A percentile compares a stretch with the other conserved stretches of the same genome.
These are phyloP conservation scores for Fusarium chuoi DNA, from an alignment of 2,329 filamentous ascomycete genomes.

Conservation along the genomic window DNA sequence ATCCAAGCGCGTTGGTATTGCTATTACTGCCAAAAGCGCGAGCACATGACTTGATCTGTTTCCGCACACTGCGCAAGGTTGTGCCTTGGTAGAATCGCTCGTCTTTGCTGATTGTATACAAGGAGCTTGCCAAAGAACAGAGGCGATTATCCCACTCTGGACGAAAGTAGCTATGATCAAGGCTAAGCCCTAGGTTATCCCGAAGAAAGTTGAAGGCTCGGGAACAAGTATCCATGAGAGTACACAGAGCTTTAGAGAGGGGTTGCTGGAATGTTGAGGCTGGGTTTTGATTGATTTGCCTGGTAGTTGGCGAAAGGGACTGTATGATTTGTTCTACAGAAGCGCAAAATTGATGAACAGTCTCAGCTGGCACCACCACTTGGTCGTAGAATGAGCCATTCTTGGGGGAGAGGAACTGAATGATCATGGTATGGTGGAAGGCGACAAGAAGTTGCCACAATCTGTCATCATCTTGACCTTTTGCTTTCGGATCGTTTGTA, in stretches of 20 bases:
- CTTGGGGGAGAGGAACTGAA: constrained; percentile 49
- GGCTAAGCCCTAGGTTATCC: constrained; percentile 23
- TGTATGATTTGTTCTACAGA: constrained; percentile 45
- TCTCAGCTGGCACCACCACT: constrained; percentile 36
- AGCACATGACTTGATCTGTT: constrained; percentile 45
- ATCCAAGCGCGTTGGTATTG: constrained; percentile 31
- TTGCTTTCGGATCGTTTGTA: not conserved
- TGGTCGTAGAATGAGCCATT: constrained; percentile 27
- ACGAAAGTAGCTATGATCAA: constrained; percentile 35
- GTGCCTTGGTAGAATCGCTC: constrained; percentile 44
- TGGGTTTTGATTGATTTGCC: constrained; percentile 34
- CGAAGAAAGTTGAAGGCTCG: constrained; percentile 44
- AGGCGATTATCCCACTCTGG: constrained; percentile 41
- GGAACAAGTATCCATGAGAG: constrained; percentile 48
- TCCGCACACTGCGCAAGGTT: constrained; percentile 40
- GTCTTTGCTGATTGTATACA: constrained; percentile 44
- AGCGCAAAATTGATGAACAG: constrained; percentile 44
- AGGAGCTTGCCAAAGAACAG: constrained; percentile 36
- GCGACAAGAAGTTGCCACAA: constrained; percentile 44
- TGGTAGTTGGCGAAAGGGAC: constrained; percentile 33
- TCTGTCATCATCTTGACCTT: constrained; percentile 35
- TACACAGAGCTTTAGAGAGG: constrained; percentile 44
- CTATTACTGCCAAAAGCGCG: constrained; percentile 32
- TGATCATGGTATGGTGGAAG: constrained; percentile 49
- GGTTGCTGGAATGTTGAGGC: constrained; percentile 37